Evolutionary conservation across 106 monocot genomes (phyloP).

Genomic region (Platanthera guangdongensis): DNA sequence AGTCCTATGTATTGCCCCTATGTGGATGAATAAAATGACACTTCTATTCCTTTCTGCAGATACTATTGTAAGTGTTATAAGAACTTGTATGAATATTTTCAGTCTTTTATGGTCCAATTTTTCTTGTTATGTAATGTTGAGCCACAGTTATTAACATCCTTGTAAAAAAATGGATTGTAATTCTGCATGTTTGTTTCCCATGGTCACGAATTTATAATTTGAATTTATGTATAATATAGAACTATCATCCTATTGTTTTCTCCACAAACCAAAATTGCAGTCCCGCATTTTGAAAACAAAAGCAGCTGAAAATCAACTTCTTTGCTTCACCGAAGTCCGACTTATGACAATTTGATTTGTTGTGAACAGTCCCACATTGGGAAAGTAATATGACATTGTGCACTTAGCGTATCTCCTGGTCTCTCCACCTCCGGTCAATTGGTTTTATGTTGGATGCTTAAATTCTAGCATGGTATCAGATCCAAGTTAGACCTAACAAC

Average conservation of each 20-base stretch:
- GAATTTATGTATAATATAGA: background rate
- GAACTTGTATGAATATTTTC: background rate
- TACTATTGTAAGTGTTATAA: background rate
- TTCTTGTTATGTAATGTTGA: background rate
- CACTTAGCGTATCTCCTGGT: no score
- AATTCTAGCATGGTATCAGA: no score
- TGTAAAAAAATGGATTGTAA: background rate
- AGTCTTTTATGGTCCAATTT: background rate
- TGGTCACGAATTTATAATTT: background rate
- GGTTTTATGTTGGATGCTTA: no score
- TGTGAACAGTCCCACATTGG: no score
- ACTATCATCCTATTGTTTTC: background rate
- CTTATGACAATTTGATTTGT: background rate
- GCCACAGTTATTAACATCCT: background rate
- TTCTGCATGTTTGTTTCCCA: background rate
- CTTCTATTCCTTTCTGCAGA: no score
- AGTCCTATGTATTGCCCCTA: no score
- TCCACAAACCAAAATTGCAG: background rate
- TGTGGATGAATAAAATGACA: no score
- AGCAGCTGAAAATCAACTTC: background rate
- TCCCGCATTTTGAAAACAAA: background rate
- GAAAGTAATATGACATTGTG: no score
- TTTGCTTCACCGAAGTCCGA: background rate
- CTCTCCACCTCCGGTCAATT: no score
- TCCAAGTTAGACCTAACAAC: no score